Base-by-base conservation (phyloP, 2,329 filamentous ascomycete genomes). In the Pseudogymnoascus sp. region DNA sequence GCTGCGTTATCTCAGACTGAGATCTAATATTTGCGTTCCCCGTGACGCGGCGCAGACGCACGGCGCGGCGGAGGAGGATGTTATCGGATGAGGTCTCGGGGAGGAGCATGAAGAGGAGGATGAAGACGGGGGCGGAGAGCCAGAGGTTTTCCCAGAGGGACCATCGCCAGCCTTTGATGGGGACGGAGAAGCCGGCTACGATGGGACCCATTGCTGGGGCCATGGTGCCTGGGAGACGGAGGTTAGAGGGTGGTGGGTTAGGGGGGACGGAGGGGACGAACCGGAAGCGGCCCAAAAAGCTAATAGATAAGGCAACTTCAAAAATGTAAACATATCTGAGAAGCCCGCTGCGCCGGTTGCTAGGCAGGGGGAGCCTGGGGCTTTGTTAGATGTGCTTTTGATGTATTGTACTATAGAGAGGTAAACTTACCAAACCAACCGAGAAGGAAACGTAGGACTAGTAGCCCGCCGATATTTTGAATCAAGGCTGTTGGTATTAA, bases 401-500 rank as follows among this genome's bases (percentile, higher is more conserved):
- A 59, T 18, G n/a, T 18, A n/a, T 18, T 4, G 28, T 20, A 43
- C 7, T 18, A n/a, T 32, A 38, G 6, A 38, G 6, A 18, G 50
- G 47, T 25, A 25, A 4, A 39, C 39, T 38, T 16, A 63, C 68
- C 85, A 64, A 87, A 85, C 74, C 87, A 84, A 1, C 84, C 85
- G 61, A 82, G 79, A 7, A 88, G 71, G 69, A 87, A 85, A 1
- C 85, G 78, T 11, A 85, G 76, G 1, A 87, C 80, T 66, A 89
- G 76, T 3, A 91, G 75, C 0, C 83, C 82, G 0, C 80, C 72
- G 62, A 84, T 88, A 70, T 84, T 88, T 34, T 80, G 73, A 4
- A 83, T 81, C 0, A 90, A 70, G 0, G 85, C 83, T 0, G 85
- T 82, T 0, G 86, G 86, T 54, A 90, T 79, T 2, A 80, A 83